These are phyloP conservation scores for Kentomonas sorsogonicus DNA, from an alignment of 208 protist species.

Conservation along the genomic window DNA sequence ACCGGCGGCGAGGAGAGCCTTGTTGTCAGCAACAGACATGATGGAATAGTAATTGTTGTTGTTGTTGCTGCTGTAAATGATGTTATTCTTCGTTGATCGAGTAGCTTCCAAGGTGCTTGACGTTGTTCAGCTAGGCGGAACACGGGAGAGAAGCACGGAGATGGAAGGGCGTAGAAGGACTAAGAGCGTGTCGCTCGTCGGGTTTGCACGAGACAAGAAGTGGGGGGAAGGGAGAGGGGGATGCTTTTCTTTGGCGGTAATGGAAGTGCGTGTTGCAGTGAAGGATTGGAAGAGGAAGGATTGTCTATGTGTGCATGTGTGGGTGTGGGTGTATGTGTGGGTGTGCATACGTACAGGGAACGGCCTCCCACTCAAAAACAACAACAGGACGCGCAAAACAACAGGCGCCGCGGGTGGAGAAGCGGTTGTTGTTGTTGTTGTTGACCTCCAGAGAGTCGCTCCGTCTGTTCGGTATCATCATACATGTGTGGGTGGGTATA, in stretches of 20 bases:
- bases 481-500: too few relatives aligned
- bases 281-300: too few relatives aligned
- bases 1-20: conserved; percentile 11
- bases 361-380: too few relatives aligned
- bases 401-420: too few relatives aligned
- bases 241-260: background rate
- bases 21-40: conserved; percentile 14
- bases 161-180: background rate
- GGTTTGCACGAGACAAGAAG: background rate
- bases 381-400: too few relatives aligned
- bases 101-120: background rate
- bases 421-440: too few relatives aligned
- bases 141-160: background rate
- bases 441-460: too few relatives aligned
- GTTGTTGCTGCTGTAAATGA: conserved; percentile 1
- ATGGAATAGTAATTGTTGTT: background rate
- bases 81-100: background rate
- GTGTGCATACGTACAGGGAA: too few relatives aligned
- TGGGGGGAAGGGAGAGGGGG: background rate
- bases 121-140: background rate
- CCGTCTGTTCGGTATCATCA: too few relatives aligned
- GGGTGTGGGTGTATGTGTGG: background rate
- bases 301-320: background rate
- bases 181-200: background rate
- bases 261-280: background rate